Evolutionary conservation across 2,329 filamentous ascomycete species (phyloP).

Genomic region (Curvularia eragrostidis): DNA sequence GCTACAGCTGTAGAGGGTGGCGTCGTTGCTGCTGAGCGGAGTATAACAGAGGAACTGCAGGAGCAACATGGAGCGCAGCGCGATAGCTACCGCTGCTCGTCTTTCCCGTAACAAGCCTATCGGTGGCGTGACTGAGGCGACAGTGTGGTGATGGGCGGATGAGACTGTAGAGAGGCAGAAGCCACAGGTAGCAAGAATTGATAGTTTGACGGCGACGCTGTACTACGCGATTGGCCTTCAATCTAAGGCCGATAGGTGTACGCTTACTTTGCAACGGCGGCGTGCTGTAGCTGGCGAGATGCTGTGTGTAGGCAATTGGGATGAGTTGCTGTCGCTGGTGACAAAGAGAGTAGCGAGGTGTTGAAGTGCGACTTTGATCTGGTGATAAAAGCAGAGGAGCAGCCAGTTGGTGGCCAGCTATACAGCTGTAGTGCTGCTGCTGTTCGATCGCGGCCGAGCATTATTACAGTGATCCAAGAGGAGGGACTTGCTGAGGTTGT

Average conservation of each 20-base stretch:
- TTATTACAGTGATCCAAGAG: background rate
- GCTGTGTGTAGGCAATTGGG: conserved; percentile 1
- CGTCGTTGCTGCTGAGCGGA: too few species aligned
- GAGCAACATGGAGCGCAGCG: too few species aligned
- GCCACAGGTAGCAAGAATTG: conserved; percentile 1
- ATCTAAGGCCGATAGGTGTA: conserved; percentile 10
- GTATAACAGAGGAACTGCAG: too few species aligned
- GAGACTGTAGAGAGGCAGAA: background rate
- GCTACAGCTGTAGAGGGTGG: too few species aligned
- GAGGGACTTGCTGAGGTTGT: background rate
- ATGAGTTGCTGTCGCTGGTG: conserved; percentile 4
- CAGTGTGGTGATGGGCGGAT: conserved; percentile 10
- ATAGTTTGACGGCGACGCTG: conserved; percentile 7
- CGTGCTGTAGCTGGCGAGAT: background rate
- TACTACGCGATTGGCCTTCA: conserved; percentile 7
- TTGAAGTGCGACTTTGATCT: background rate
- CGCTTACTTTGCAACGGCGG: conserved; percentile 3
- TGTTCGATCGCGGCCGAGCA: background rate
- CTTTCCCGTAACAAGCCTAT: conserved; percentile 8
- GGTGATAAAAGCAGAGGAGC: background rate
- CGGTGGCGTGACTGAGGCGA: background rate
- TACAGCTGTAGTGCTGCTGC: background rate
- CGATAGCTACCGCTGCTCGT: too few species aligned
- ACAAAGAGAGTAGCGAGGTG: background rate
- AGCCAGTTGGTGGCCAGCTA: background rate